Conservation (phyloP, 306 rosid genomes). For the Alnus rubra region DNA sequence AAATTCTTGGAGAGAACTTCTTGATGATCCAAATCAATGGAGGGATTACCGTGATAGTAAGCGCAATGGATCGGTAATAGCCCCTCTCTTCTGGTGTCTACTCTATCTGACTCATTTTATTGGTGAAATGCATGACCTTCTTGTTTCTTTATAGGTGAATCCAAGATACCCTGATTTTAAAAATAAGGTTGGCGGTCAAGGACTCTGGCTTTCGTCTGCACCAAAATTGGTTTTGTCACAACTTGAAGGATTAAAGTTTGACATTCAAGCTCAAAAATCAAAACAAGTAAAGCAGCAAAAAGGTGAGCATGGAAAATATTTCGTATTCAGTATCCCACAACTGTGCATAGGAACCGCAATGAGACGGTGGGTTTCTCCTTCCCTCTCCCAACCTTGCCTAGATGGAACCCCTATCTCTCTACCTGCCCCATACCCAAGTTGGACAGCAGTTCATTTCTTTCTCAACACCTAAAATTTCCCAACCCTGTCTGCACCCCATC, state of each 20-base stretch:
- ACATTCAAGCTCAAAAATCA: neutral
- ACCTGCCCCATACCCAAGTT: neutral
- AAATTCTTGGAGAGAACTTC: conserved; percentile 57
- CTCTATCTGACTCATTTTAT: conserved; percentile 13
- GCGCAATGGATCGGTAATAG: conserved; percentile 44
- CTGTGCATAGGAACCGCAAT: neutral
- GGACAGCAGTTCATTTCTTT: too few relatives aligned
- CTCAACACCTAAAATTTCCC: neutral
- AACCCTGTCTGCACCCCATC: neutral
- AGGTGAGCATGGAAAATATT: conserved; percentile 22
- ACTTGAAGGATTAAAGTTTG: conserved; percentile 51
- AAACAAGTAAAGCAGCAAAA: neutral
- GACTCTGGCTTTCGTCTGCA: conserved; percentile 54
- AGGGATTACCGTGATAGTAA: conserved; percentile 56
- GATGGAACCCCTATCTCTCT: neutral
- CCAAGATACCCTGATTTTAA: conserved; percentile 65
- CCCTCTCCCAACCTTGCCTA: neutral
- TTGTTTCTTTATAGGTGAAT: conserved; percentile 42
- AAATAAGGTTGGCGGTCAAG: conserved; percentile 41
- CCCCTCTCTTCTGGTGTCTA: conserved; percentile 7
- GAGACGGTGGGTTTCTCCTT: neutral
- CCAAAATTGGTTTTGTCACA: conserved; percentile 43
- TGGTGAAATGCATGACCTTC: conserved; percentile 10
- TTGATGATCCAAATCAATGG: conserved; percentile 64
- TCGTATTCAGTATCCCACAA: neutral